Evolutionary conservation across 768 basidiomycete species (phyloP).

Genomic region (Pleurotus ostreatus): DNA sequence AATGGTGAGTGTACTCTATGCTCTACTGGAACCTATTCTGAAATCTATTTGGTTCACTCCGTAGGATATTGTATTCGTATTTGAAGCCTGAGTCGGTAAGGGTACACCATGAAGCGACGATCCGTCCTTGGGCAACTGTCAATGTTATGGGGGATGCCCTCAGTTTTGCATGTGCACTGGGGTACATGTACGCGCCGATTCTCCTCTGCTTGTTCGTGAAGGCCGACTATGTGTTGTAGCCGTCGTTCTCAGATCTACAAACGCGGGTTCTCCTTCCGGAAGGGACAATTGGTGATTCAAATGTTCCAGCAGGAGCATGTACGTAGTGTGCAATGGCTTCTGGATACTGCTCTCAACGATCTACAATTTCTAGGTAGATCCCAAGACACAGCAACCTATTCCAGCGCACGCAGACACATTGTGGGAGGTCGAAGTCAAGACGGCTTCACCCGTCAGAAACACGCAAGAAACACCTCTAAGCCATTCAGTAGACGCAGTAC

Average conservation of each 20-base stretch:
- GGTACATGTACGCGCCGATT: conserved; percentile 54
- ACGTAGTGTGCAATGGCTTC: conserved; percentile 22
- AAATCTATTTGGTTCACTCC: background rate
- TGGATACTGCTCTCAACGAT: background rate
- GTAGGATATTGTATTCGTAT: conserved; percentile 75
- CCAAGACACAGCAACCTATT: conserved; percentile 69
- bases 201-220: conserved; percentile 3
- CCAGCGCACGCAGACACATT: conserved; percentile 77
- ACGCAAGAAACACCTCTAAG: conserved; percentile 75
- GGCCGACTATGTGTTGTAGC: conserved; percentile 24
- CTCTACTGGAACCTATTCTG: background rate
- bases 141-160: conserved; percentile 77
- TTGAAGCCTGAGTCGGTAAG: conserved; percentile 82
- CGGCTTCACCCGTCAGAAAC: conserved; percentile 72
- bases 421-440: conserved; percentile 89
- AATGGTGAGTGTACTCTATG: conserved; percentile 46
- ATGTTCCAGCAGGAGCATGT: conserved; percentile 86
- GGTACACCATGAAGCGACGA: conserved; percentile 82
- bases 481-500: conserved; percentile 65
- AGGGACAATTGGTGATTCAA: conserved; percentile 66
- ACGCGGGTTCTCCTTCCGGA: conserved; percentile 71
- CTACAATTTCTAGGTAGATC: conserved; percentile 52
- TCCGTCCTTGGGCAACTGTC: conserved; percentile 79
- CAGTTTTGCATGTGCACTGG: conserved; percentile 76
- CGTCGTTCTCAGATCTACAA: conserved; percentile 78